Evolutionary conservation across 345 rosid species (phyloP).

Genomic region (Euphorbia pulcherrima): DNA sequence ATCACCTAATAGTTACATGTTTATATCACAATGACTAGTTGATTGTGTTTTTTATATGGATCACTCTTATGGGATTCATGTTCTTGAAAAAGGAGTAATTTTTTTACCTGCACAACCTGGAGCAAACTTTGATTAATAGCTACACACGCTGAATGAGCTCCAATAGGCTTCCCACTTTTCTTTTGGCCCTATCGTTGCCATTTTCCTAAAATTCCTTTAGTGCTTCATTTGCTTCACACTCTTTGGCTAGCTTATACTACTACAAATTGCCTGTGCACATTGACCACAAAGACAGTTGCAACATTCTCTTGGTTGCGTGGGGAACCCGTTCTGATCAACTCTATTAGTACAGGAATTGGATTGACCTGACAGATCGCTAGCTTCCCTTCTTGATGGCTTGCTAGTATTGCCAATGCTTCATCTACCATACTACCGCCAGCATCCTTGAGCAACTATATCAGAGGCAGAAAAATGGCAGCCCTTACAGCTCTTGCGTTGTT

Average conservation of each 20-base stretch:
- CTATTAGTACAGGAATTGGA: constrained; percentile 65
- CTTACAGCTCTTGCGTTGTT: constrained; percentile 90
- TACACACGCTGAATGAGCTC: too few relatives aligned
- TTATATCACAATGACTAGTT: too few relatives aligned
- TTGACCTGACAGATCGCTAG: constrained; percentile 66
- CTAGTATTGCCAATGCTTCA: constrained; percentile 86
- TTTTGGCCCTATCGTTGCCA: too few relatives aligned
- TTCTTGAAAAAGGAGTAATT: too few relatives aligned
- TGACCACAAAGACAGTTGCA: constrained; percentile 75
- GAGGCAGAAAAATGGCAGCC: constrained; percentile 81
- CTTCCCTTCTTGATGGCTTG: constrained; percentile 86
- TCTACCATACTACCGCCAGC: constrained; percentile 96
- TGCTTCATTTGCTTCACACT: constrained; percentile 67
- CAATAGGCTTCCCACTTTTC: too few relatives aligned
- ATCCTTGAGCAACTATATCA: constrained; percentile 73
- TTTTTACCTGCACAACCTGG: too few relatives aligned
- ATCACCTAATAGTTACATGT: too few relatives aligned
- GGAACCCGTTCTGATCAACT: constrained; percentile 77
- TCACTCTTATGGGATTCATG: too few relatives aligned
- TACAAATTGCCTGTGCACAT: constrained; percentile 58
- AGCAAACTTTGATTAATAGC: too few relatives aligned
- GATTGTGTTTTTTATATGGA: too few relatives aligned
- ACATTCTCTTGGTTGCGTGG: constrained; percentile 93
- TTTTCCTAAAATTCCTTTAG: constrained; percentile 71
- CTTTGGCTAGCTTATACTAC: constrained; percentile 61